Evolutionary conservation across 306 rosid species (phyloP), one percentile per base, ranked within the genome.

Genomic region (Argentina anserina): DNA sequence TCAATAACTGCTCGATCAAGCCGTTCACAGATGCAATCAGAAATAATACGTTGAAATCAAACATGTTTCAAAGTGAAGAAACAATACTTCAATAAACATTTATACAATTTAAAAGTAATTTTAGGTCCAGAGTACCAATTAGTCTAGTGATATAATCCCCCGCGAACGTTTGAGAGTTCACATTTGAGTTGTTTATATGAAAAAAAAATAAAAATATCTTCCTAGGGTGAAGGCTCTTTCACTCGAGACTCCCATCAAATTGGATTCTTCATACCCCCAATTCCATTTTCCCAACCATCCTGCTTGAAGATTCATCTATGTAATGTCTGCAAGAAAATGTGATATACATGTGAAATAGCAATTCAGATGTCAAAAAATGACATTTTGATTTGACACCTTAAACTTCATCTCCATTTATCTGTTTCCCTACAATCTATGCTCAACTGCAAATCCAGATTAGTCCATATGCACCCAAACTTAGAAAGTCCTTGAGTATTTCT

Each of bases 401-500:
- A 3, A 56, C 13, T 26, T 56, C 63, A 41, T n/a, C 17, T 58
- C 37, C 64, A 58, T 4, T n/a, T 33, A 33, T n/a, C n/a, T 8
- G 37, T 3, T 6, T 28, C 37, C 37, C 64, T 11, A 10, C 9
- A 53, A 8, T 25, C 15, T 23, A 26, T 26, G 41, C 21, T 49
- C 43, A 29, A 49, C 25, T 20, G 61, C 60, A 69, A 47, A 9
- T 23, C 45, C 65, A 23, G 37, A 37, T 15, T n/a, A 70, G n/a
- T 52, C 17, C 52, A 25, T 33, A 36, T 12, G 80, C n/a, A 37
- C 74, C 77, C n/a, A 69, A 63, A 65, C 20, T 83, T 69, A 93
- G 87, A 93, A 93, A 77, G 97, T 93, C 88, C 98, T 89, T 5
- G 97, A 93, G 84, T 87, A 90, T 85, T 93, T 93, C 81, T 89